These are phyloP conservation scores for Debaryomycetaceae sp. DNA, from an alignment of 1,139 yeast genomes.

Conservation along the genomic window DNA sequence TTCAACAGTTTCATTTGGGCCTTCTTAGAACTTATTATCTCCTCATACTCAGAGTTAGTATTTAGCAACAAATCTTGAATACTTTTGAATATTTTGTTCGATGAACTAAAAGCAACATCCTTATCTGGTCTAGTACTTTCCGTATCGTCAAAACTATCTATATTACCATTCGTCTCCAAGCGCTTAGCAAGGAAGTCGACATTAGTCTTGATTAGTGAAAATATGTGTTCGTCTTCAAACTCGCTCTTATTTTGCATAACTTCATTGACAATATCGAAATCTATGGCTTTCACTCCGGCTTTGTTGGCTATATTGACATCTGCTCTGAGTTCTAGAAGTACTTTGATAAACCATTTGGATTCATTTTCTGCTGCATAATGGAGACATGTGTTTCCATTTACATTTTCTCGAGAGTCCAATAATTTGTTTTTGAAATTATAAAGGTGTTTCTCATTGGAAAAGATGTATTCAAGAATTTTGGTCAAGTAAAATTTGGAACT, in stretches of 20 bases:
- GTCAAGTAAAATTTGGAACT: slow-evolving; percentile 65
- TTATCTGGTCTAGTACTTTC: slow-evolving; percentile 8
- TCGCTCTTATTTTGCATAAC: slow-evolving; percentile 12
- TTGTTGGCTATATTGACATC: slow-evolving; percentile 75
- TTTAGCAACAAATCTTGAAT: slow-evolving; percentile 39
- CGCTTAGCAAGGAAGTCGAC: slow-evolving; percentile 32
- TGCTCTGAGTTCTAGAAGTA: slow-evolving; percentile 82
- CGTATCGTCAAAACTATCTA: slow-evolving; percentile 18
- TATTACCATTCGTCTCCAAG: slow-evolving; percentile 20
- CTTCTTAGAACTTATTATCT: slow-evolving; percentile 34
- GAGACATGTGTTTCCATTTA: slow-evolving; percentile 81
- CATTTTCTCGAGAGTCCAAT: slow-evolving; percentile 70
- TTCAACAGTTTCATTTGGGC: slow-evolving; percentile 37
- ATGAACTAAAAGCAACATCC: slow-evolving; percentile 13
- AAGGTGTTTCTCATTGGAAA: slow-evolving; percentile 30
- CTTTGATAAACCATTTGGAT: slow-evolving; percentile 74
- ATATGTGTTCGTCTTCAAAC: slow-evolving; percentile 19
- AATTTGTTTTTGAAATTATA: slow-evolving; percentile 63
- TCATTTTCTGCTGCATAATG: slow-evolving; percentile 92
- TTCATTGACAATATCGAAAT: slow-evolving; percentile 66
- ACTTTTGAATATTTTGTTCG: slow-evolving; percentile 37
- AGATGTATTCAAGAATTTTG: slow-evolving; percentile 78
- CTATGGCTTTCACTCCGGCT: slow-evolving; percentile 80
- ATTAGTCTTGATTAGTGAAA: slow-evolving; percentile 35
- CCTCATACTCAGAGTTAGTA: slow-evolving; percentile 41